Base-by-base conservation (phyloP, 371 early-diverging fungal species). In the Coemansia sp. region DNA sequence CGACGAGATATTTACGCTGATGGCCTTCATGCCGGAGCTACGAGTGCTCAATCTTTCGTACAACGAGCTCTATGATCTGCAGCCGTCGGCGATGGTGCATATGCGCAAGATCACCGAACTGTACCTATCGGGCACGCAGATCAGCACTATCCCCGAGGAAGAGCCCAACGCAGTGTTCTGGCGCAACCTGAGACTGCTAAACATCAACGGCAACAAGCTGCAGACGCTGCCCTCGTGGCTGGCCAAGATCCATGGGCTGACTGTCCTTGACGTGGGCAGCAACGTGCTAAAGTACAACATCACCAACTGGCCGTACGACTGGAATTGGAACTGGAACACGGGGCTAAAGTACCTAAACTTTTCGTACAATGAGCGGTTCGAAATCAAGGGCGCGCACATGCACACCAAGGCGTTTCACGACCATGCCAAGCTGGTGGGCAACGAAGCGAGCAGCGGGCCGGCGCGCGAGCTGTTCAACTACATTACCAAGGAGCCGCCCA, bases 281-380 rank as follows among this genome's bases (percentile, higher is more conserved):
- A 94, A 96, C 64, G 81, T 86, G 38, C 80, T 96, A 38, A 91
- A 92, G 77, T 96, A 94, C 78, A 96, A 96, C 62, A 90, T 94
- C 42, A 84, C 90, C 31, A 96, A 96, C 69, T 94, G 94, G 93
- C 94, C 93, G 0, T 94, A 93, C 70, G 95, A 95, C 67, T 96
- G 95, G 95, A 94, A 96, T 75, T 95, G 94, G 93, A 93, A 93
- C 76, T 94, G 92, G 93, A 96, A 96, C 72, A 65, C 89, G 50
- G 90, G 89, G 1, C 84, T 96, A 50, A 88, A 87, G 70, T 93
- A 91, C 58, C 84, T 96, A 14, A 94, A 96, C 76, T 77, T 96
- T 57, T 93, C 94, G 0, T 92, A 94, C 53, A 96, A 96, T 77
- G 89, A 89, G 67, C 82, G 93, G 50, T 76, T 96, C 8, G 93